A percentile compares a stretch with the other conserved stretches of the same genome.
phyloP scores from a whole-genome alignment of 768 basidiomycete genomes.

The Hygrophorus russula region DNA sequence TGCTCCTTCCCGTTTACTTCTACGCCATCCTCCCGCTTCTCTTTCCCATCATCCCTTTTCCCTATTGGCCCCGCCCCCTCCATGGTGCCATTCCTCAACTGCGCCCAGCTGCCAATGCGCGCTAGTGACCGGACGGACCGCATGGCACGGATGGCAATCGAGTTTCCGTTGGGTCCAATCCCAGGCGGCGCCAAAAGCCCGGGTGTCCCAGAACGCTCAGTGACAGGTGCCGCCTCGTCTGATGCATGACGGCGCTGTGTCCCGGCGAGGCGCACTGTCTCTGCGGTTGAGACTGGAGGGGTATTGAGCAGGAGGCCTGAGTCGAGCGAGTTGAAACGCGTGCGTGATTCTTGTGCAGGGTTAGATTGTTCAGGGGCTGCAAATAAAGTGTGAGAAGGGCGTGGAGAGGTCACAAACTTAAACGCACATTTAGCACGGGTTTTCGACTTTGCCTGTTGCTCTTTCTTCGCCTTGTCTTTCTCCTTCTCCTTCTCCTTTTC shows the following conservation, averaged over 20 bases:
- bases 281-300: constrained; percentile 11
- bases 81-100: constrained; percentile 27
- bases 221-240: constrained; percentile 4
- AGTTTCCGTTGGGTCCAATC: constrained; percentile 23
- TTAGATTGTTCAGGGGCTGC: constrained; percentile 35
- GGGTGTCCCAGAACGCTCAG: constrained; percentile 25
- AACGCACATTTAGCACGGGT: constrained; percentile 33
- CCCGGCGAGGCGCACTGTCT: constrained; percentile 8
- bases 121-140: constrained; percentile 64
- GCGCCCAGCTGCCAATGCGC: constrained; percentile 62
- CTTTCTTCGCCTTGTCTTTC: constrained; percentile 28
- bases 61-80: constrained; percentile 18
- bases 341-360: constrained; percentile 21
- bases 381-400: not conserved
- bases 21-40: constrained; percentile 11
- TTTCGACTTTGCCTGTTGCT: constrained; percentile 28
- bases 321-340: constrained; percentile 58
- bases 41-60: too few relatives aligned
- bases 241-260: constrained; percentile 10
- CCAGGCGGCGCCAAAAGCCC: constrained; percentile 28
- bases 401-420: not conserved
- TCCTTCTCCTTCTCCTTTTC: constrained; percentile 27
- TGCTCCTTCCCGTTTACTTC: constrained; percentile 20
- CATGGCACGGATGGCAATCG: constrained; percentile 72
- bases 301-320: constrained; percentile 23